Evolutionary conservation across 2,329 filamentous ascomycete species (phyloP).

Genomic region (Gaeumannomyces tritici): DNA sequence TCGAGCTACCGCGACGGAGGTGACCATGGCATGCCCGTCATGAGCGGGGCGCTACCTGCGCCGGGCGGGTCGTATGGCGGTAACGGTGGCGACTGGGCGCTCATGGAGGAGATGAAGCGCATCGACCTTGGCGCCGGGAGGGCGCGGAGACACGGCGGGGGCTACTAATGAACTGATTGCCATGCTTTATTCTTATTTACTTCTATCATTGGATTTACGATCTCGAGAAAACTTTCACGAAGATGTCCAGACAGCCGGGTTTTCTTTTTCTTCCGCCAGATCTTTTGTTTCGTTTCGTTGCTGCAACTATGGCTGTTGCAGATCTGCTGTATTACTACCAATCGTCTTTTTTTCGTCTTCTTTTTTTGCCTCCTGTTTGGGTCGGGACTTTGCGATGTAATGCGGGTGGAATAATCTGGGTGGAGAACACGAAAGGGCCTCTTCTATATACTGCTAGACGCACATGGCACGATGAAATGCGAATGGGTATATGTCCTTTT

Average conservation of each 20-base stretch:
- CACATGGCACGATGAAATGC: not conserved
- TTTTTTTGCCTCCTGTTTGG: not conserved
- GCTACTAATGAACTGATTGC: not conserved
- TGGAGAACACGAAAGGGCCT: not conserved
- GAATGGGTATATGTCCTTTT: not conserved
- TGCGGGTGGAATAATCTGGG: not conserved
- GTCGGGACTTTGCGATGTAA: not conserved
- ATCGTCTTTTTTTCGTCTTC: not conserved
- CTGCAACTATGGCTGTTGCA: not conserved
- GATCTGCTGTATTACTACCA: not conserved
- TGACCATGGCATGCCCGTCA: slow-evolving; percentile 13
- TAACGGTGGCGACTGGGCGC: slow-evolving; percentile 40
- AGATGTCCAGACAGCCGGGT: not conserved
- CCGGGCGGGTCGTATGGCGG: slow-evolving; percentile 18
- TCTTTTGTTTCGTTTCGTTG: not conserved
- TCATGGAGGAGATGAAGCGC: slow-evolving; percentile 62
- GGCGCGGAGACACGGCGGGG: slow-evolving; percentile 33
- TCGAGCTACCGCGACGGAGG: slow-evolving; percentile 1
- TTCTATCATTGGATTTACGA: not conserved
- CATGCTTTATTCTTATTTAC: not conserved
- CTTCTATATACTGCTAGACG: not conserved
- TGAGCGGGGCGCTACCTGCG: slow-evolving; percentile 19
- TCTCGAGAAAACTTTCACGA: not conserved
- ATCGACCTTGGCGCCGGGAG: slow-evolving; percentile 57
- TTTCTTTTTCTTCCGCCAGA: not conserved